A percentile compares a stretch with the other conserved stretches of the same genome.
Conservation (phyloP, 345 rosid genomes). For the Isatis tinctoria region DNA sequence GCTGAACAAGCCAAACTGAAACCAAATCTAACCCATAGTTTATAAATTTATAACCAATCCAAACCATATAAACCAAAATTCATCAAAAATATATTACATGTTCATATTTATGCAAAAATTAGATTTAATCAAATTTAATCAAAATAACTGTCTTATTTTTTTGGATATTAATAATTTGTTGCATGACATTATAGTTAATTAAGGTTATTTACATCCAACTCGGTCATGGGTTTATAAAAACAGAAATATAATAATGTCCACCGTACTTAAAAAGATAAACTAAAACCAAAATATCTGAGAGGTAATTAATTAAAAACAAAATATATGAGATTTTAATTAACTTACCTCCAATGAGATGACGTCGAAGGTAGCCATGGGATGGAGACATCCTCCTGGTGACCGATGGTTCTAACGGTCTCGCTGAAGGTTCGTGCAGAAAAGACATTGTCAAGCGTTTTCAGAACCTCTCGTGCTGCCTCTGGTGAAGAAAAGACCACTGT, state of each 20-base stretch:
- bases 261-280: not conserved
- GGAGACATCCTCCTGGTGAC: conserved; percentile 14
- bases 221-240: no score
- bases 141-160: no score
- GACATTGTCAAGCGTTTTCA: conserved; percentile 28
- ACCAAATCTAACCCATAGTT: no score
- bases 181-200: no score
- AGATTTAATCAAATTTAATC: no score
- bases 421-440: conserved; percentile 21
- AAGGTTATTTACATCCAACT: no score
- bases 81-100: no score
- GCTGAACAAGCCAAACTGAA: no score
- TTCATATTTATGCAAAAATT: no score
- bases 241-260: not conserved
- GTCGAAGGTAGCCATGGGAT: not conserved
- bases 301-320: not conserved
- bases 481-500: conserved; percentile 35
- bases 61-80: no score
- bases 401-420: conserved; percentile 16
- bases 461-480: conserved; percentile 31
- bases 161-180: no score
- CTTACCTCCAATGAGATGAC: conserved; percentile 25
- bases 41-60: no score
- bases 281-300: not conserved
- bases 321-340: not conserved